Evolutionary conservation across 805 yeast species (phyloP).

Genomic region (Ogataea corticis): DNA sequence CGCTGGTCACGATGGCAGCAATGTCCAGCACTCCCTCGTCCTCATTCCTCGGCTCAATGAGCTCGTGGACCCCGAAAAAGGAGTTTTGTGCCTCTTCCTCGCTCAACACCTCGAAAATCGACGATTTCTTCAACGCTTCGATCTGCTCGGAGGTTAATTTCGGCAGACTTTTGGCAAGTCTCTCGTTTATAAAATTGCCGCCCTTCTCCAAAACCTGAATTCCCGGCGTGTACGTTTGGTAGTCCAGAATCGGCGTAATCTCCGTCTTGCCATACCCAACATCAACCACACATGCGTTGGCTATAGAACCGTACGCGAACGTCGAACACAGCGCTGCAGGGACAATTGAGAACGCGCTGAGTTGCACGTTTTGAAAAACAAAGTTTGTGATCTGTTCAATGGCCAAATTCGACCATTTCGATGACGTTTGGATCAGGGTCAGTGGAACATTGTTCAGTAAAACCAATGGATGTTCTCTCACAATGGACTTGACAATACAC

Average conservation of each 20-base stretch:
- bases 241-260: conserved; percentile 77
- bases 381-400: conserved; percentile 73
- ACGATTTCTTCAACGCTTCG: conserved; percentile 71
- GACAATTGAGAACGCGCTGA: conserved; percentile 69
- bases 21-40: conserved; percentile 84
- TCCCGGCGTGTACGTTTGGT: conserved; percentile 59
- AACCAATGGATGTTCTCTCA: conserved; percentile 33
- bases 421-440: conserved; percentile 58
- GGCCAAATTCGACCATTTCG: conserved; percentile 67
- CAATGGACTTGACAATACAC: conserved; percentile 50
- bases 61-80: conserved; percentile 59
- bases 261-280: conserved; percentile 77
- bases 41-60: conserved; percentile 33
- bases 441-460: conserved; percentile 56
- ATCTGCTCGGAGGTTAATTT: conserved; percentile 56
- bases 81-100: conserved; percentile 64
- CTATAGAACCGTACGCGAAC: conserved; percentile 67
- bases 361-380: conserved; percentile 69
- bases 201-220: conserved; percentile 46
- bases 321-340: conserved; percentile 69
- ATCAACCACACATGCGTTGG: conserved; percentile 75
- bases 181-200: conserved; percentile 60
- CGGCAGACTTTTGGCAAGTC: conserved; percentile 57
- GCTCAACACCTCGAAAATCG: conserved; percentile 76
- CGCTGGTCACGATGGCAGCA: conserved; percentile 84